A percentile compares a stretch with the other conserved stretches of the same genome.
Evolutionary conservation across 2,329 filamentous ascomycete genomes (phyloP).

Genomic region (Diaporthe ilicicola): DNA sequence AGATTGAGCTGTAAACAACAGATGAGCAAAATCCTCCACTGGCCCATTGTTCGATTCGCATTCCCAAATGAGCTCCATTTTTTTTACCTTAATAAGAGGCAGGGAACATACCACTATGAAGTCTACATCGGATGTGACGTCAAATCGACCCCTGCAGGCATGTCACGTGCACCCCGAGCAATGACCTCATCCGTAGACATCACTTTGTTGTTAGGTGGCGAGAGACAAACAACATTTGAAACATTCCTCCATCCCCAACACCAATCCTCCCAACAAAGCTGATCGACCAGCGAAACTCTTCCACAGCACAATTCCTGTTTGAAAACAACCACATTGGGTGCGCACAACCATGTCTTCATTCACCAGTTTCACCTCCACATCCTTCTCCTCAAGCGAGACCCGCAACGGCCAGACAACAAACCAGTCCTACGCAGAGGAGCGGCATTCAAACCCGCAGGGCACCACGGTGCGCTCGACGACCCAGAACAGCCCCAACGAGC

Average conservation of each 20-base stretch:
- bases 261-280: not conserved
- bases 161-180: constrained; percentile 15
- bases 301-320: too few relatives aligned
- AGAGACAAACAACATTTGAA: not conserved
- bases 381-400: constrained; percentile 11
- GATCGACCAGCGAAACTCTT: fast-evolving
- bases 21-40: too few relatives aligned
- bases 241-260: not conserved
- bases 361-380: constrained; percentile 24
- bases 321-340: not conserved
- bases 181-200: not conserved
- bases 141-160: not conserved
- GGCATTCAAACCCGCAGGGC: constrained; percentile 11
- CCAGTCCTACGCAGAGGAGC: constrained; percentile 27
- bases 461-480: constrained; percentile 11
- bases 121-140: not conserved
- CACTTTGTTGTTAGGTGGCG: too few relatives aligned
- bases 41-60: too few relatives aligned
- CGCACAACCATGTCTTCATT: constrained; percentile 1
- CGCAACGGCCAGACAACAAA: constrained; percentile 6
- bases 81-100: too few relatives aligned
- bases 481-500: constrained; percentile 5
- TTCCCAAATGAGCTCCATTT: too few relatives aligned
- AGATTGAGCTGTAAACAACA: too few relatives aligned
- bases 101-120: too few relatives aligned